Percentiles rank a stretch among this genome's conserved stretches.
phyloP scores from a whole-genome alignment of 345 rosid species.

The Citrus glauca region DNA sequence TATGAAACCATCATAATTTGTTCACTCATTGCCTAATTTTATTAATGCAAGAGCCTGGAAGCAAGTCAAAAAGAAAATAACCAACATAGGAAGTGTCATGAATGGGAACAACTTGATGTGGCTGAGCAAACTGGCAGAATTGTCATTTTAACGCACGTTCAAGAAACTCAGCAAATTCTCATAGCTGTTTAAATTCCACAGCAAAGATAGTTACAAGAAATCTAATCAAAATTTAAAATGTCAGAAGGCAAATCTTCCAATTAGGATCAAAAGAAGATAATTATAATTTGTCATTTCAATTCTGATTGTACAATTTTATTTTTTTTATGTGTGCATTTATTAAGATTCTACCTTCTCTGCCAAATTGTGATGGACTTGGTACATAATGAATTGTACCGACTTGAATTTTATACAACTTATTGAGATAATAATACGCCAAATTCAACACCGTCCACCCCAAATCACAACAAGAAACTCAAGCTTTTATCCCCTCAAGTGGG shows the following conservation, averaged over 20 bases:
- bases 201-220: background rate
- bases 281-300: background rate
- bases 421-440: background rate
- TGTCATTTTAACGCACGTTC: slow-evolving; percentile 23
- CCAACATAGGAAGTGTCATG: slow-evolving; percentile 17
- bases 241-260: background rate
- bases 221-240: background rate
- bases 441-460: background rate
- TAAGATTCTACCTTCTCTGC: background rate
- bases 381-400: background rate
- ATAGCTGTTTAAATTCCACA: slow-evolving; percentile 24
- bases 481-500: background rate
- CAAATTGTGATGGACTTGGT: background rate
- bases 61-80: background rate
- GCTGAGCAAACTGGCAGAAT: slow-evolving; percentile 82
- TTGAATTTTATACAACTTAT: background rate
- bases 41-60: background rate
- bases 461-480: background rate
- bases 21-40: background rate
- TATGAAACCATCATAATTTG: background rate
- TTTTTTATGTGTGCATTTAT: background rate
- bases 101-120: slow-evolving; percentile 48
- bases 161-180: slow-evolving; percentile 30
- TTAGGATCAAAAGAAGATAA: background rate
- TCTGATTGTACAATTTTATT: background rate